phyloP scores from a whole-genome alignment of 345 rosid genomes.

The Brassica juncea region DNA sequence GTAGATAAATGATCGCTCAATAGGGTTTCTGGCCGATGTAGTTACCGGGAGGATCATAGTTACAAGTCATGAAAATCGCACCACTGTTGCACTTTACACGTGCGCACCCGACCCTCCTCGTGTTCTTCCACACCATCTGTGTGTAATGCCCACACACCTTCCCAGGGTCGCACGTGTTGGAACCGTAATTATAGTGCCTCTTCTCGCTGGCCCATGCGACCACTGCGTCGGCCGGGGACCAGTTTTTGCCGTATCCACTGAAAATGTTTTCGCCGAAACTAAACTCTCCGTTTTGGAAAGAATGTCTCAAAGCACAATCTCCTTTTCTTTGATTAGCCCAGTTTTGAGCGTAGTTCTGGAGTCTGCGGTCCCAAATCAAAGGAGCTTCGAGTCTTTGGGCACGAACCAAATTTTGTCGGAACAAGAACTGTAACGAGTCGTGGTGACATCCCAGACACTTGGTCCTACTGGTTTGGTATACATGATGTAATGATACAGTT shows the following conservation, averaged over 20 bases:
- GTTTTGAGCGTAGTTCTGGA: slow-evolving; percentile 67
- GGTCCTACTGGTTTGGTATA: slow-evolving; percentile 53
- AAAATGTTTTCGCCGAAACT: slow-evolving; percentile 76
- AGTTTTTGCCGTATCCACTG: slow-evolving; percentile 70
- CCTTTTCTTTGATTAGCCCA: slow-evolving; percentile 69
- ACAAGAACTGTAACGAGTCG: slow-evolving; percentile 73
- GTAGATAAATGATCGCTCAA: slow-evolving; percentile 30
- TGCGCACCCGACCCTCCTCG: slow-evolving; percentile 72
- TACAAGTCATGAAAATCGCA: slow-evolving; percentile 89
- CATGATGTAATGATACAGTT: slow-evolving; percentile 21
- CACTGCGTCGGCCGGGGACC: slow-evolving; percentile 71
- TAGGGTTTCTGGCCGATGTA: slow-evolving; percentile 76
- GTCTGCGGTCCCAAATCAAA: slow-evolving; percentile 67
- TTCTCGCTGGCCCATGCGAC: slow-evolving; percentile 71
- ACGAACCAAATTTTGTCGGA: slow-evolving; percentile 69
- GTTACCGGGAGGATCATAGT: slow-evolving; percentile 85
- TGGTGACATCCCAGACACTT: slow-evolving; percentile 67
- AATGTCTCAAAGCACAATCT: slow-evolving; percentile 69
- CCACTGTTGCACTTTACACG: slow-evolving; percentile 70
- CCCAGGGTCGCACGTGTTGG: slow-evolving; percentile 57
- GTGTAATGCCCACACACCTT: slow-evolving; percentile 88
- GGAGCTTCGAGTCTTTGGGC: slow-evolving; percentile 67
- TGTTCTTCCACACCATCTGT: slow-evolving; percentile 77
- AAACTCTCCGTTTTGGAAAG: slow-evolving; percentile 60
- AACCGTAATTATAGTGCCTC: slow-evolving; percentile 58